phyloP scores from a whole-genome alignment of 2,329 filamentous ascomycete species.

The Monosporascus sp. region DNA sequence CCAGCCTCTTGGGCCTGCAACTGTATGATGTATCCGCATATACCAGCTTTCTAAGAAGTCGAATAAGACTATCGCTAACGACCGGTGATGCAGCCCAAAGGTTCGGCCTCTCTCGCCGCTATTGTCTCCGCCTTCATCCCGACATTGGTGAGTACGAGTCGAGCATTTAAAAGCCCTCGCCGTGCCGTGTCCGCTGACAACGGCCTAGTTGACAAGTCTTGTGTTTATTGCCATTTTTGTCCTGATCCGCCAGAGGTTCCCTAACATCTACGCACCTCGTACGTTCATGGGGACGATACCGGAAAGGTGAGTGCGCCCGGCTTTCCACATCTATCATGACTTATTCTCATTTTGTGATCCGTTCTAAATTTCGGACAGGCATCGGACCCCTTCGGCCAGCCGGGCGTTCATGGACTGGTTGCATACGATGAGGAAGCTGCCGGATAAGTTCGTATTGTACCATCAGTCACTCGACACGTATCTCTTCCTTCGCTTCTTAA shows the following conservation, averaged over 20 bases:
- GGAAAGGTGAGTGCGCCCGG: constrained; percentile 19
- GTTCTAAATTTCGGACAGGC: constrained; percentile 9
- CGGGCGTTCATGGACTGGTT: constrained; percentile 22
- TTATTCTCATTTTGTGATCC: constrained; percentile 7
- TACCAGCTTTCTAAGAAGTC: too few relatives aligned
- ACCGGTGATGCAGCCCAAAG: constrained; percentile 14
- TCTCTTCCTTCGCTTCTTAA: constrained; percentile 80
- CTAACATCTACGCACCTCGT: constrained; percentile 23
- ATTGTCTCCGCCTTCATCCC: constrained; percentile 25
- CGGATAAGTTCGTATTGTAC: constrained; percentile 75
- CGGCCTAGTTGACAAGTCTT: constrained; percentile 17
- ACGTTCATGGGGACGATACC: constrained; percentile 24
- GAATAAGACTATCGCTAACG: too few relatives aligned
- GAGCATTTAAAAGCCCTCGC: background rate
- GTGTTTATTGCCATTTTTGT: constrained; percentile 22
- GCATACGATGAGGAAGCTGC: constrained; percentile 37
- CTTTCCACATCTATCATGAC: background rate
- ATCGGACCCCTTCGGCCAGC: constrained; percentile 20
- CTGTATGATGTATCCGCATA: too few relatives aligned
- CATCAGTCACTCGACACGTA: constrained; percentile 88
- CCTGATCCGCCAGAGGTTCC: constrained; percentile 21
- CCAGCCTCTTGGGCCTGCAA: too few relatives aligned
- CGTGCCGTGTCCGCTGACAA: constrained; percentile 7
- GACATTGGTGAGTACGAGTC: constrained; percentile 19
- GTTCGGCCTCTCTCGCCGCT: constrained; percentile 23